These are phyloP conservation scores for Aspergillus quadricinctus DNA, from an alignment of 2,329 filamentous ascomycete genomes.

Conservation along the genomic window DNA sequence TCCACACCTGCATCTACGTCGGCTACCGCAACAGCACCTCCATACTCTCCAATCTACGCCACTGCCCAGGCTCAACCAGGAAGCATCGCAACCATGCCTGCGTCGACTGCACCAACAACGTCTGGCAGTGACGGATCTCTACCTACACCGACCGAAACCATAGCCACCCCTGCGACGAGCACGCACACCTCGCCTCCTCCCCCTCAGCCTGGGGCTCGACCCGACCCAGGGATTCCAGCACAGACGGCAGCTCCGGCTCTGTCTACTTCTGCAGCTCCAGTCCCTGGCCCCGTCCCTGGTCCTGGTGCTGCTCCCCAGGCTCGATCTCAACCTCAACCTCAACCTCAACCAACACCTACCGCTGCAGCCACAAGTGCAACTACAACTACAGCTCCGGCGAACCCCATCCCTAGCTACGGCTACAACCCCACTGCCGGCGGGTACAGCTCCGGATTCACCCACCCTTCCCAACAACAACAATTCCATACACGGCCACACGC, in stretches of 20 bases:
- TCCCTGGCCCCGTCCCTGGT: slow-evolving; percentile 17
- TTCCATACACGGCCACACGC: not conserved
- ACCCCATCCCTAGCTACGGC: slow-evolving; percentile 19
- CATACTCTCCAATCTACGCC: slow-evolving; percentile 32
- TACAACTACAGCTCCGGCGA: slow-evolving; percentile 36
- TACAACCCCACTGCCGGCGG: not conserved
- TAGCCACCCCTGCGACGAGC: slow-evolving; percentile 20
- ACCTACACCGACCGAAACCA: slow-evolving; percentile 23
- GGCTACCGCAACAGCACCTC: slow-evolving; percentile 23
- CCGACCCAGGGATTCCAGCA: slow-evolving; percentile 8
- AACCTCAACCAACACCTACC: not conserved
- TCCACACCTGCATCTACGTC: slow-evolving; percentile 10
- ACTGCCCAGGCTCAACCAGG: slow-evolving; percentile 14
- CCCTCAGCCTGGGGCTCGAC: slow-evolving; percentile 35
- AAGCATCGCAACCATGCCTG: slow-evolving; percentile 21
- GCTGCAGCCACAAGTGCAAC: slow-evolving; percentile 16
- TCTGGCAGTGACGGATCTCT: slow-evolving; percentile 2
- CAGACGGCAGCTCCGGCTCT: not conserved
- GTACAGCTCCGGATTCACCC: not conserved
- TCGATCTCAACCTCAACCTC: not conserved
- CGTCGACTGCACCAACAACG: slow-evolving; percentile 17
- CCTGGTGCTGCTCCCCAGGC: slow-evolving; percentile 14
- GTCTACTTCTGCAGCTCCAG: slow-evolving; percentile 5
- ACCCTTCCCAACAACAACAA: not conserved
- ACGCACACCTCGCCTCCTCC: slow-evolving; percentile 34